Conservation (phyloP, 176 grass and related monocot species). For the Triticum monococcum region DNA sequence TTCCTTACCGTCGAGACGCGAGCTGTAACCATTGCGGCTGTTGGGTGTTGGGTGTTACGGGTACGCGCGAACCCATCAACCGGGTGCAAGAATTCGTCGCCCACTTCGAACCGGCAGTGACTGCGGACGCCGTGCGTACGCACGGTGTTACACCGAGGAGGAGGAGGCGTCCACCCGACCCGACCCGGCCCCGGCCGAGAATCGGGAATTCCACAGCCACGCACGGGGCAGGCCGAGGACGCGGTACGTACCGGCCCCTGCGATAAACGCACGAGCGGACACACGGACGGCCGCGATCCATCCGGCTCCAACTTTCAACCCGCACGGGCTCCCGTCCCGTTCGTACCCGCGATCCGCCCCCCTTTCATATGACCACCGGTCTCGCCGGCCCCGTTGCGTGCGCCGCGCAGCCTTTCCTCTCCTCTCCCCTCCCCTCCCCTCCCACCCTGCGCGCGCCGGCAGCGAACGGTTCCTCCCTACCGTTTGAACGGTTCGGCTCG, state of each 20-base stretch:
- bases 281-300: background rate
- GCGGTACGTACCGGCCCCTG: background rate
- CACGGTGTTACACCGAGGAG: background rate
- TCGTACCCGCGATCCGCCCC: background rate
- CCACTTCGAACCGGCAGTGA: background rate
- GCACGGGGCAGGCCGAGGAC: background rate
- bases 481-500: slow-evolving; percentile 14
- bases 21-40: too few species aligned
- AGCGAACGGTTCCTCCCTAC: slow-evolving; percentile 28
- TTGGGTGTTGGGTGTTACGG: background rate
- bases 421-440: background rate
- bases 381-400: slow-evolving; percentile 2
- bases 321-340: background rate
- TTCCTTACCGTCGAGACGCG: background rate
- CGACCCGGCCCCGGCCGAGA: background rate
- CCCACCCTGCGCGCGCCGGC: background rate
- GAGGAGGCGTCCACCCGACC: too few species aligned
- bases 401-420: background rate
- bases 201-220: slow-evolving; percentile 22
- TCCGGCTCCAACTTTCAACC: too few species aligned
- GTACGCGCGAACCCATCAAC: background rate
- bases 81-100: background rate
- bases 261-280: background rate
- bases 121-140: background rate
- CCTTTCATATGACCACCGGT: slow-evolving; percentile 25